Conservation (phyloP, 192 early-diverging fungal species). For the Entomortierella chlamydospora region DNA sequence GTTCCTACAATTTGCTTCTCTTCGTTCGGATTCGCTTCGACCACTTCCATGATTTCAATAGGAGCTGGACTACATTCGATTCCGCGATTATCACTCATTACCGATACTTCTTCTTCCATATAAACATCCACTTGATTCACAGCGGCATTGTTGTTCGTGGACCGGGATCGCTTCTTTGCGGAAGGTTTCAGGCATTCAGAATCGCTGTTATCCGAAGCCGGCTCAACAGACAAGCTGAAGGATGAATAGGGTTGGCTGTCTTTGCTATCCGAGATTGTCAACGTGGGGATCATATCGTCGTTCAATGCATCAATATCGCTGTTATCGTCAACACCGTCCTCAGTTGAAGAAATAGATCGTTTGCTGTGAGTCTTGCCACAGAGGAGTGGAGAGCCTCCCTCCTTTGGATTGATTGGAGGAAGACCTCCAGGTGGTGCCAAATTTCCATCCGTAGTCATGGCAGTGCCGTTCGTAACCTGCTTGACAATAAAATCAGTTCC, state of each 20-base stretch:
- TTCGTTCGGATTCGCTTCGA: not conserved
- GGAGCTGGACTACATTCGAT: not conserved
- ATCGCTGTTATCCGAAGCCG: not conserved
- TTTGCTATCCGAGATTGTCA: slow-evolving; percentile 8
- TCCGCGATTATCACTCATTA: not conserved
- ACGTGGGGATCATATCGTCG: slow-evolving; percentile 3
- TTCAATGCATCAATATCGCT: not conserved
- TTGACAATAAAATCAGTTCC: slow-evolving; percentile 6
- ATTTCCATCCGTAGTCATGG: not conserved
- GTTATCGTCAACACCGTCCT: not conserved
- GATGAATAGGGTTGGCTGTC: not conserved
- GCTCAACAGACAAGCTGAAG: not conserved
- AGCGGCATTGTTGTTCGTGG: not conserved
- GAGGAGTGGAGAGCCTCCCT: slow-evolving; percentile 7
- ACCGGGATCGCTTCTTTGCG: slow-evolving; percentile 11
- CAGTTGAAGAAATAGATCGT: slow-evolving; percentile 3
- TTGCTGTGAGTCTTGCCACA: slow-evolving; percentile 18
- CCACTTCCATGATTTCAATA: not conserved
- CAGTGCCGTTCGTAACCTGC: slow-evolving; percentile 10
- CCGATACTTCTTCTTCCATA: not conserved
- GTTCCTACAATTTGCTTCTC: no score
- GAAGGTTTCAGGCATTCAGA: slow-evolving; percentile 1
- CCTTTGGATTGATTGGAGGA: slow-evolving; percentile 12
- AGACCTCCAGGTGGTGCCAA: slow-evolving; percentile 11
- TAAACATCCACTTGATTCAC: not conserved